Base-by-base conservation (phyloP, 2,329 filamentous ascomycete species). In the Colletotrichum brevisporum region DNA sequence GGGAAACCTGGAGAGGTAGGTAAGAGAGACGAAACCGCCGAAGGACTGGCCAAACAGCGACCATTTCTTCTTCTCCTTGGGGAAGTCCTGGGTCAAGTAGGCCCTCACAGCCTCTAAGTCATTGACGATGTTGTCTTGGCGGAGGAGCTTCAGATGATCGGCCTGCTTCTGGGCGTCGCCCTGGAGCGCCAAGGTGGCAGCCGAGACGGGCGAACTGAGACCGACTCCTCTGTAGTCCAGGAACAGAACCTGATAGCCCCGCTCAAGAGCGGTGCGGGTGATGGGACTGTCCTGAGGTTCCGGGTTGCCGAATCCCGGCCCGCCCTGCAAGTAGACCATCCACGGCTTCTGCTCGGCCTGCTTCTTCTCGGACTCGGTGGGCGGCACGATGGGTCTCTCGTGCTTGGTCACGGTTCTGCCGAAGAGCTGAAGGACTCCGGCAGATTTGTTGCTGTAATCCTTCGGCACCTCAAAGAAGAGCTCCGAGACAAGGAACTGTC, bases 201-300 rank as follows among this genome's bases (percentile, higher is more conserved):
- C 89, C 1, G 92, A 92, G 50, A 98, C 88, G 1, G 95, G 92
- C 2, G 90, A 92, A 76, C 93, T 97, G 58, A 97, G 83, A 1
- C 95, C 95, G 3, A 94, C 97, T 13, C 95, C 95, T 58, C 95
- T 90, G 78, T 97, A 95, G 78, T 98, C 95, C n/a, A 98, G 86
- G 72, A 92, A 91, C 2, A 98, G 87, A 53, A 94, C 84, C 78
- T 97, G 93, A 76, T 97, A 98, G 16, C 95, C 95, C 71, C 91
- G 91, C 69, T 91, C 89, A 6, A 98, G 85, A 64, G 94, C 86
- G 36, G 86, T 83, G 39, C 89, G 87, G n/a, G 93, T 92, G 76
- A 94, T 88, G 8, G 90, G 84, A 70, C 90, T 88, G 67, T 92
- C 88, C 76, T 97, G 91, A 2, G 95, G 95, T 57, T 91, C 84